These are phyloP conservation scores for Penicillium paradoxum DNA, from an alignment of 495 filamentous ascomycete species.

Conservation along the genomic window DNA sequence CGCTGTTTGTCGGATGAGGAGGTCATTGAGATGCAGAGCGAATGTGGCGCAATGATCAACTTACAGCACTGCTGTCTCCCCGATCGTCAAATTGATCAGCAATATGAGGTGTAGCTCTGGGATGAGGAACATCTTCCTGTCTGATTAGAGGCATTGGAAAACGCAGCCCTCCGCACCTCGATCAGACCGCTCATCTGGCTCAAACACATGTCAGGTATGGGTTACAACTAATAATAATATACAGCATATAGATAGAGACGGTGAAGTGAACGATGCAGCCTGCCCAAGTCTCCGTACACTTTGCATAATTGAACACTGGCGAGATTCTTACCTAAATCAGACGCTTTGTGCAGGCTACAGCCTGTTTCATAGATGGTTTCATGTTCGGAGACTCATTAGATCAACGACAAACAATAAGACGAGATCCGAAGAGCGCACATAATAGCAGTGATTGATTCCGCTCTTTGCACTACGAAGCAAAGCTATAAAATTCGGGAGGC, in stretches of 20 bases:
- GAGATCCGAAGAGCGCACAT: neutral
- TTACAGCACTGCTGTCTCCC: neutral
- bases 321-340: neutral
- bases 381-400: neutral
- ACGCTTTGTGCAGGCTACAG: neutral
- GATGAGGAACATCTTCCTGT: neutral
- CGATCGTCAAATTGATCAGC: neutral
- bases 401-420: neutral
- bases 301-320: neutral
- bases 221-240: constrained; percentile 2
- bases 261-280: neutral
- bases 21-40: neutral
- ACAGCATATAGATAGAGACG: neutral
- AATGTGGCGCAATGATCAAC: neutral
- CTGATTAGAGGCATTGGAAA: neutral
- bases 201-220: too few species aligned
- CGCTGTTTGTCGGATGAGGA: neutral
- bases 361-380: constrained; percentile 1
- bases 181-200: neutral
- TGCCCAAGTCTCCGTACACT: neutral
- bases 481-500: neutral
- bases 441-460: neutral
- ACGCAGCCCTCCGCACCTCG: neutral
- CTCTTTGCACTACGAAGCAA: neutral
- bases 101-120: neutral